A percentile compares a stretch with the other conserved stretches of the same genome.
phyloP scores from a whole-genome alignment of 2,329 filamentous ascomycete genomes.

The Venturiaceae sp. region DNA sequence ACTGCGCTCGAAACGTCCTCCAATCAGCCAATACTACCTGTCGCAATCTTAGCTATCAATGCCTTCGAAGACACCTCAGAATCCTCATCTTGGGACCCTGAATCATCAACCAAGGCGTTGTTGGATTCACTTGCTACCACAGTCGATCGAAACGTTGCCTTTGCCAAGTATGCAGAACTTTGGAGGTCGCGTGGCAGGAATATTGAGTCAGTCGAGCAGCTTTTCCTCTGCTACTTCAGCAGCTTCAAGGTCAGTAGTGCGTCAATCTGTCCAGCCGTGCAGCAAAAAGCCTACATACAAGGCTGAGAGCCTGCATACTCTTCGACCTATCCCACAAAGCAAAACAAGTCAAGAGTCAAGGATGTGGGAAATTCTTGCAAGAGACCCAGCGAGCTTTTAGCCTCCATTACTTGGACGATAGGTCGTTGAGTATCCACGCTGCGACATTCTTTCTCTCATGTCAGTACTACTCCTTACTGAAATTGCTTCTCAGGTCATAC shows the following conservation, averaged over 20 bases:
- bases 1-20: constrained; percentile 42
- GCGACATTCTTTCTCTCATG: too few species aligned
- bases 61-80: constrained; percentile 29
- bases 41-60: constrained; percentile 45
- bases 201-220: constrained; percentile 34
- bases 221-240: constrained; percentile 42
- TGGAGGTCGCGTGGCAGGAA: constrained; percentile 33
- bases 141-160: constrained; percentile 21
- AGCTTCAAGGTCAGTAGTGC: constrained; percentile 23
- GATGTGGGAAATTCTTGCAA: too few species aligned
- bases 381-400: too few species aligned
- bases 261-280: constrained; percentile 4
- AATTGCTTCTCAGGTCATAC: constrained; percentile 26
- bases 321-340: too few species aligned
- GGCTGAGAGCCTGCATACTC: too few species aligned
- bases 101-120: constrained; percentile 29
- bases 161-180: constrained; percentile 30
- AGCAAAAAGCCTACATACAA: too few species aligned
- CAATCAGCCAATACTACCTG: constrained; percentile 45
- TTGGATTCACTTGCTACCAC: constrained; percentile 25
- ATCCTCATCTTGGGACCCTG: constrained; percentile 33
- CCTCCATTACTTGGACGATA: too few species aligned
- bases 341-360: too few species aligned
- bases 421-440: too few species aligned
- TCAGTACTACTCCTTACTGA: too few species aligned